Evolutionary conservation across 2,329 filamentous ascomycete genomes (phyloP), one percentile per base, ranked within the genome.

Genomic region (Colletotrichum liriopes): DNA sequence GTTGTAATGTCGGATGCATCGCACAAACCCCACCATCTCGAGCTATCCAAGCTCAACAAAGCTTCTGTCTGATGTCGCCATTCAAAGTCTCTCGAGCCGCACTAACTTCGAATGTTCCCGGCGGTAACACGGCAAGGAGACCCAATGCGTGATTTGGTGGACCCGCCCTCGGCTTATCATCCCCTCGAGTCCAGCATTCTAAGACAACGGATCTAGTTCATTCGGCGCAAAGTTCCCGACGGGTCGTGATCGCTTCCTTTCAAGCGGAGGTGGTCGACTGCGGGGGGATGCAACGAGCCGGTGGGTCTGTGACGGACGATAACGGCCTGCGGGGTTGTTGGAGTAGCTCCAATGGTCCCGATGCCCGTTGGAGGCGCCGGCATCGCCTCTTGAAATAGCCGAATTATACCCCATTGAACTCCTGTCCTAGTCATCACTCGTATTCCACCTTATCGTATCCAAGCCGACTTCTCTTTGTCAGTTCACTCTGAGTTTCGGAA

Each of bases 291-390:
- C 1, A 29, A 41, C 43, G 29, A 23, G 56, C 6, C 23, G 52
- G 45, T 60, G 32, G 67, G 41, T 39, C 55, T 52, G 12, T 9
- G 39, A 35, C 41, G 23, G 56, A 58, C 61, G 66, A 73, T 71
- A 65, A 73, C 71, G 56, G 60, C 55, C 41, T 64, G 71, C 55
- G 65, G 70, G 65, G 58, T 69, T 55, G 69, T 69, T 61, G 62
- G 55, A 37, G 65, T 35, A 58, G 2, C 59, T 23, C 23, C 39
- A 29, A 37, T 56, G 47, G 20, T 39, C 65, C 49, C 56, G n/a
- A 52, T 32, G 45, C 23, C 55, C 65, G 55, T 61, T 52, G 43
- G 55, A 61, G 43, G 14, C 37, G 47, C 43, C 54, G 64, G 23
- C 39, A 39, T 54, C 16, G 56, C 16, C 43, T 43, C 23, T 23